phyloP scores from a whole-genome alignment of 306 rosid genomes.

The Vigna reflexopilosa region DNA sequence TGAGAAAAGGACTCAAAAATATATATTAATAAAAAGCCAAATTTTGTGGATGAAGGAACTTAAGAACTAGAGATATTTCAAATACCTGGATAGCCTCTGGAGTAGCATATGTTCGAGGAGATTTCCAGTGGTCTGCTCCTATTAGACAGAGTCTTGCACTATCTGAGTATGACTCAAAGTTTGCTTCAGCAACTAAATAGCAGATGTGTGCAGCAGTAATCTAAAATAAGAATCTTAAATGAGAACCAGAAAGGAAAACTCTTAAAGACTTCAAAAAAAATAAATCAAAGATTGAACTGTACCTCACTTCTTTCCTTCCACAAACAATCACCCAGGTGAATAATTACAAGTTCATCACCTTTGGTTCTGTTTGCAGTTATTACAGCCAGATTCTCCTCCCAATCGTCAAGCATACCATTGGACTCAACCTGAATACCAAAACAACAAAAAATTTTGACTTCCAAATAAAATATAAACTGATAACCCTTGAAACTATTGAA shows the following conservation, averaged over 20 bases:
- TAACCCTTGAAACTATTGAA: constrained; percentile 33
- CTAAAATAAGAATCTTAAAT: constrained; percentile 57
- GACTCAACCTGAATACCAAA: constrained; percentile 61
- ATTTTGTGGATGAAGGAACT: constrained; percentile 25
- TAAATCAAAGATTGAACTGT: constrained; percentile 24
- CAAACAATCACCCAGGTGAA: constrained; percentile 90
- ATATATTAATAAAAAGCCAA: constrained; percentile 23
- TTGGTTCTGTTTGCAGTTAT: constrained; percentile 94
- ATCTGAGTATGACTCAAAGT: constrained; percentile 83
- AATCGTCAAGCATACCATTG: constrained; percentile 82
- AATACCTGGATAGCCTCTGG: constrained; percentile 97
- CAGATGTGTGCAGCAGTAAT: constrained; percentile 94
- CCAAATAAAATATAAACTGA: constrained; percentile 31
- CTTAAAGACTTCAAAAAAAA: not conserved
- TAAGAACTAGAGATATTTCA: constrained; percentile 27
- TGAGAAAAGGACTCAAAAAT: constrained; percentile 26
- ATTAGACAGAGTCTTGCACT: constrained; percentile 87
- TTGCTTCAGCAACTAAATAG: constrained; percentile 93
- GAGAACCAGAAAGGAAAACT: constrained; percentile 38
- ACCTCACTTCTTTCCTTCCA: constrained; percentile 98
- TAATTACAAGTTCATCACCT: constrained; percentile 87
- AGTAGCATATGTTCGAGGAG: constrained; percentile 87
- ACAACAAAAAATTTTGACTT: constrained; percentile 30
- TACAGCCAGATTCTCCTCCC: constrained; percentile 94
- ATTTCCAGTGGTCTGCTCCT: constrained; percentile 97